Percentiles rank a stretch among this genome's conserved stretches.
phyloP scores from a whole-genome alignment of 306 rosid species.

The Abrus precatorius region DNA sequence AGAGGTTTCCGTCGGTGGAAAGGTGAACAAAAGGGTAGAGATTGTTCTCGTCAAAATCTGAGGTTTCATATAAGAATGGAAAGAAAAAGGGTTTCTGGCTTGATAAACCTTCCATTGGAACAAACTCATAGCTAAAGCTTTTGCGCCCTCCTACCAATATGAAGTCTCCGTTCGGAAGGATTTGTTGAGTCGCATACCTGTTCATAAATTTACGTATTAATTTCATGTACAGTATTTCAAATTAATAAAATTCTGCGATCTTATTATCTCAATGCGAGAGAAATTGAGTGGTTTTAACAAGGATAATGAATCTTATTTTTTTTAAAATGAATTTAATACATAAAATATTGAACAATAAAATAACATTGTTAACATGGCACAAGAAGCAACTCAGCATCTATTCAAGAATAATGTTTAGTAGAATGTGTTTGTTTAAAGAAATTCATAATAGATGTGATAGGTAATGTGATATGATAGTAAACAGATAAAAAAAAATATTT shows the following conservation, averaged over 20 bases:
- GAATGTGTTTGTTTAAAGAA: too few relatives aligned
- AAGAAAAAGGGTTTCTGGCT: slow-evolving; percentile 39
- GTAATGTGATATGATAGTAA: too few relatives aligned
- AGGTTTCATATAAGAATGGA: slow-evolving; percentile 66
- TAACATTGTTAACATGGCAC: too few relatives aligned
- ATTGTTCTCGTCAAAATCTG: slow-evolving; percentile 82
- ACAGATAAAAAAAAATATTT: too few relatives aligned
- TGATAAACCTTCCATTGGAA: slow-evolving; percentile 59
- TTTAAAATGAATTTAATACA: too few relatives aligned
- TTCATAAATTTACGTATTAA: not conserved
- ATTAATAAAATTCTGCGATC: not conserved
- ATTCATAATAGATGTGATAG: too few relatives aligned
- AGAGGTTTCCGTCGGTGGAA: slow-evolving; percentile 76
- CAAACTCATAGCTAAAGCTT: slow-evolving; percentile 66
- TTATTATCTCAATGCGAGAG: too few relatives aligned
- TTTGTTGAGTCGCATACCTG: slow-evolving; percentile 73
- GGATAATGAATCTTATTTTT: too few relatives aligned
- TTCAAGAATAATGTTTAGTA: too few relatives aligned
- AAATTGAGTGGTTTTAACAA: too few relatives aligned
- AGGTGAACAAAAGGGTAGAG: slow-evolving; percentile 86
- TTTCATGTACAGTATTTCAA: not conserved
- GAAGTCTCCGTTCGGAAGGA: slow-evolving; percentile 69
- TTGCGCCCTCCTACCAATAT: slow-evolving; percentile 78
- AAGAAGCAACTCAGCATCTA: too few relatives aligned
- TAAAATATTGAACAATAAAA: too few relatives aligned